Evolutionary conservation across 108 stramenopile species (phyloP).

Genomic region (Epithemia pelagica): DNA sequence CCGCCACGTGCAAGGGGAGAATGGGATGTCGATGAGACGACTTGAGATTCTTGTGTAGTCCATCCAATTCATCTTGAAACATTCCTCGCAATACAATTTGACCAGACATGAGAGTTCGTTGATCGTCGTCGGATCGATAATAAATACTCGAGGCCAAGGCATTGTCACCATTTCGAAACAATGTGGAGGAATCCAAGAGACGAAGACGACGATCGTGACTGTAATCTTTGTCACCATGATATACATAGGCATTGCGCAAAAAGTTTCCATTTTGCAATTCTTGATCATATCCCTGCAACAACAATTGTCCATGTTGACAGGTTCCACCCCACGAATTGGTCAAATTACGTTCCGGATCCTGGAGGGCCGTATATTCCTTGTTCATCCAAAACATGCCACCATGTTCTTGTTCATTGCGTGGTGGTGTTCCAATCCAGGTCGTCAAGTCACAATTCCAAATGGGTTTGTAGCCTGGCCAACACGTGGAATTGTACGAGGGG

Average conservation of each 20-base stretch:
- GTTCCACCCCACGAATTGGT: constrained; percentile 65
- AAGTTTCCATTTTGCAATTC: constrained; percentile 65
- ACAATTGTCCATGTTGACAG: constrained; percentile 81
- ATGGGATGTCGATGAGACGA: constrained; percentile 18
- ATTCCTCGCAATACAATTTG: constrained; percentile 72
- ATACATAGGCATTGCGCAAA: constrained; percentile 67
- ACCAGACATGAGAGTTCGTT: constrained; percentile 80
- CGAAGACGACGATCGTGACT: constrained; percentile 41
- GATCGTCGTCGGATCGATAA: constrained; percentile 82
- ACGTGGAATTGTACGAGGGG: constrained; percentile 13
- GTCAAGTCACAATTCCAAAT: constrained; percentile 69
- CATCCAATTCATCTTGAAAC: background rate
- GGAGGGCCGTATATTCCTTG: constrained; percentile 66
- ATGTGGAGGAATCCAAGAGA: constrained; percentile 37
- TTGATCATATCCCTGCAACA: constrained; percentile 72
- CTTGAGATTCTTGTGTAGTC: background rate
- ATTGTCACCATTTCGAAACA: background rate
- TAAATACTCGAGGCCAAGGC: constrained; percentile 25
- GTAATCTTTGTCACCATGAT: constrained; percentile 19
- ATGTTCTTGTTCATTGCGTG: constrained; percentile 4
- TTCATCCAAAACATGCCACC: constrained; percentile 46
- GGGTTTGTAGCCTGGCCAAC: constrained; percentile 62
- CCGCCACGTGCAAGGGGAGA: constrained; percentile 69
- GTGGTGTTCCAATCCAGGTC: constrained; percentile 48
- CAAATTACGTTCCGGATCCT: constrained; percentile 15